phyloP scores from a whole-genome alignment of 2,329 filamentous ascomycete species.

The Coniochaeta sp. region DNA sequence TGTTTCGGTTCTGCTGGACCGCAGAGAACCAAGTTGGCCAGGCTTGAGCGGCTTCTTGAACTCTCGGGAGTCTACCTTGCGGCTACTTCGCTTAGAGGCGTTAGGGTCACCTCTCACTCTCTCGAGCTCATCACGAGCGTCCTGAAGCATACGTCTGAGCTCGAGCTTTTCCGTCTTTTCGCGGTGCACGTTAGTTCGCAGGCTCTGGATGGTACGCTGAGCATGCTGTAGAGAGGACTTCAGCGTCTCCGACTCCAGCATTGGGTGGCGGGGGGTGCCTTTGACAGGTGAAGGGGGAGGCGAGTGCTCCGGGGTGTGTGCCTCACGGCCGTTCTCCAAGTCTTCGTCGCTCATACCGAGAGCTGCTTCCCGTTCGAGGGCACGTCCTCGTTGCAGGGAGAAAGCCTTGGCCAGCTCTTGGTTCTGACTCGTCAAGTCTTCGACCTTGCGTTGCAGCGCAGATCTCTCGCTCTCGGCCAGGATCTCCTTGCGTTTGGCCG shows the following conservation, averaged over 20 bases:
- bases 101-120: slow-evolving; percentile 51
- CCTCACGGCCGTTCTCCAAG: slow-evolving; percentile 57
- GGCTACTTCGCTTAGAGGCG: slow-evolving; percentile 49
- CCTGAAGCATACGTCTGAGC: slow-evolving; percentile 88
- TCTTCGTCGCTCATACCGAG: slow-evolving; percentile 54
- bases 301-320: slow-evolving; percentile 78
- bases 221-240: slow-evolving; percentile 92
- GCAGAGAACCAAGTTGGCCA: slow-evolving; percentile 67
- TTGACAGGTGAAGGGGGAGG: slow-evolving; percentile 88
- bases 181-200: slow-evolving; percentile 89
- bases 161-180: slow-evolving; percentile 99
- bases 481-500: slow-evolving; percentile 70
- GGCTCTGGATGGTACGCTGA: slow-evolving; percentile 91
- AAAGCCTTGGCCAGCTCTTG: slow-evolving; percentile 83
- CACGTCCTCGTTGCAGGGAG: slow-evolving; percentile 61
- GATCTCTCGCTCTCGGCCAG: slow-evolving; percentile 71
- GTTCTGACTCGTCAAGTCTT: slow-evolving; percentile 83
- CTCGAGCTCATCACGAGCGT: slow-evolving; percentile 86
- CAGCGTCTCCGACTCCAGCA: slow-evolving; percentile 91
- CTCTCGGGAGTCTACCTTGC: slow-evolving; percentile 55
- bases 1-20: slow-evolving; percentile 70
- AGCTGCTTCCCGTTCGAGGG: slow-evolving; percentile 56
- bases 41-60: slow-evolving; percentile 65
- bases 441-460: slow-evolving; percentile 75
- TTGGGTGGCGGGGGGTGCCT: slow-evolving; percentile 79